phyloP scores from a whole-genome alignment of 352 stramenopile genomes.

The Phytophthora melonis region DNA sequence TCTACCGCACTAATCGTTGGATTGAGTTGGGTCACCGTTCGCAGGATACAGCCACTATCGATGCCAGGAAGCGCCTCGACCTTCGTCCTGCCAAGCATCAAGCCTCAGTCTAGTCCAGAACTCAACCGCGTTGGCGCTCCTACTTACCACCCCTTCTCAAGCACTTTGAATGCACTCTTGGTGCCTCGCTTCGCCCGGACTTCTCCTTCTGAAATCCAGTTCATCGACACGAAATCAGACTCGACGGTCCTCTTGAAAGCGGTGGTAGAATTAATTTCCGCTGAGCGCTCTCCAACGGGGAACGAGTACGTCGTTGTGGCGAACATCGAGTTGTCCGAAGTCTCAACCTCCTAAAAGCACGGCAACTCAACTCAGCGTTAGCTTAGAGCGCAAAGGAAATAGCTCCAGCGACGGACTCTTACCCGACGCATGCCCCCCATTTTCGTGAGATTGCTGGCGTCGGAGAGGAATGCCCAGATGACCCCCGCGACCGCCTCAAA shows the following conservation, averaged over 20 bases:
- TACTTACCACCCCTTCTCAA: constrained; percentile 53
- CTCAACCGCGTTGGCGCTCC: constrained; percentile 1
- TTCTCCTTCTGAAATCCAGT: constrained; percentile 50
- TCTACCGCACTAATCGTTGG: constrained; percentile 4
- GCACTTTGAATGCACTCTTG: constrained; percentile 47
- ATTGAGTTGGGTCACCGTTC: constrained; percentile 18
- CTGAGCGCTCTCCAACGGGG: constrained; percentile 21
- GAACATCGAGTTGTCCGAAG: constrained; percentile 32
- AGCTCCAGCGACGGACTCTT: neutral
- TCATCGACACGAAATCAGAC: constrained; percentile 13
- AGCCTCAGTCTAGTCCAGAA: neutral
- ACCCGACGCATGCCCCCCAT: constrained; percentile 23
- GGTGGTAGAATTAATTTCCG: constrained; percentile 18
- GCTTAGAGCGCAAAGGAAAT: neutral
- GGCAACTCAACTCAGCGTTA: neutral
- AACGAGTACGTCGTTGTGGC: constrained; percentile 37
- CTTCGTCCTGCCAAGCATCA: constrained; percentile 17
- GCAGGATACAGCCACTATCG: constrained; percentile 23
- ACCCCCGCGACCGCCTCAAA: constrained; percentile 43
- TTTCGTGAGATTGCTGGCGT: constrained; percentile 34
- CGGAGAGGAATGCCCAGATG: constrained; percentile 43
- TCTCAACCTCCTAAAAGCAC: constrained; percentile 30
- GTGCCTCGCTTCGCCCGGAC: constrained; percentile 36
- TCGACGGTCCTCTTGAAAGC: constrained; percentile 16
- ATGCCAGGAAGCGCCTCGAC: constrained; percentile 14